These are phyloP conservation scores for Chlorella vulgaris DNA, from an alignment of 139 green algal species.

Conservation along the genomic window DNA sequence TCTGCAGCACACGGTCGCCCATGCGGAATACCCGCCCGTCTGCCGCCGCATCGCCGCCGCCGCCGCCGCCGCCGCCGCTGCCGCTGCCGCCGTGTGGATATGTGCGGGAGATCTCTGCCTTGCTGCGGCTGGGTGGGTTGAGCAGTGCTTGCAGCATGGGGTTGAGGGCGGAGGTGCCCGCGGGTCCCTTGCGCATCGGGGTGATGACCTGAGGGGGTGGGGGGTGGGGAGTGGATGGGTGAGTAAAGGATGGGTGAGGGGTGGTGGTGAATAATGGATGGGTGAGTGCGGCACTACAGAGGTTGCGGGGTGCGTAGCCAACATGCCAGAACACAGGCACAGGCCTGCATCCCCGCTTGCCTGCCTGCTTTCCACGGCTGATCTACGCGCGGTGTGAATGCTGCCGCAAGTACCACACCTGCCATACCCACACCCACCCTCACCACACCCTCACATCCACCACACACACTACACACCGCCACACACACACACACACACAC, in stretches of 20 bases:
- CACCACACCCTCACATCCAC: no score
- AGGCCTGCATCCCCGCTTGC: no score
- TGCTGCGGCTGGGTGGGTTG: conserved; percentile 57
- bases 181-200: conserved; percentile 58
- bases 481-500: no score
- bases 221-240: background rate
- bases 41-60: background rate
- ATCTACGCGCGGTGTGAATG: no score
- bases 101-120: conserved; percentile 28
- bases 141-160: conserved; percentile 67
- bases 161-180: conserved; percentile 59
- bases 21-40: conserved; percentile 45
- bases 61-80: background rate
- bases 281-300: no score
- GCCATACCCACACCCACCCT: no score
- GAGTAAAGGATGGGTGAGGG: background rate
- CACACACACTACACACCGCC: no score
- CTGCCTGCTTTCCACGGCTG: no score
- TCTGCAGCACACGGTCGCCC: conserved; percentile 78
- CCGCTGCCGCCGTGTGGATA: background rate
- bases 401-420: no score
- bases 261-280: no score
- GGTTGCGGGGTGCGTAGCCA: no score
- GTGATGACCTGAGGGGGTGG: conserved; percentile 66
- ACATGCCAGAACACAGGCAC: no score